Evolutionary conservation across 2,329 filamentous ascomycete genomes (phyloP).

Genomic region (Aureobasidium zeae): DNA sequence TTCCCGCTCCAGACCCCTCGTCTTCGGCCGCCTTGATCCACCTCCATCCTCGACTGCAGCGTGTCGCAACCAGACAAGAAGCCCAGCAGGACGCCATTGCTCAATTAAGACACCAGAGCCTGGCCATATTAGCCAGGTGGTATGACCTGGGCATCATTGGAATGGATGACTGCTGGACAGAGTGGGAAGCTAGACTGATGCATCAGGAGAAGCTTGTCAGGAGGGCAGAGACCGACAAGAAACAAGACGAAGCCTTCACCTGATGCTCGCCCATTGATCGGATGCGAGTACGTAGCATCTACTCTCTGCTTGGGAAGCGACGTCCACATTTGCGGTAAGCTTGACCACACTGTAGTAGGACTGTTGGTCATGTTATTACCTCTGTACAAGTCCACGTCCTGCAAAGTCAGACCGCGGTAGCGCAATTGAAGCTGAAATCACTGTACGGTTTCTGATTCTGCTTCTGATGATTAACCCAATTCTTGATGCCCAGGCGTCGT

Average conservation of each 20-base stretch:
- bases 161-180: constrained; percentile 59
- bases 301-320: too few species aligned
- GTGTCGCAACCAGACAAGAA: constrained; percentile 50
- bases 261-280: too few species aligned
- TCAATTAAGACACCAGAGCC: constrained; percentile 55
- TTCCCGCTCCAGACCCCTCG: constrained; percentile 35
- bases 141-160: constrained; percentile 64
- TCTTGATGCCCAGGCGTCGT: too few species aligned
- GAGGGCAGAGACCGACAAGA: constrained; percentile 51
- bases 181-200: constrained; percentile 59
- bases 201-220: constrained; percentile 56
- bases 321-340: too few species aligned
- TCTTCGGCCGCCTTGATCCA: constrained; percentile 46
- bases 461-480: too few species aligned
- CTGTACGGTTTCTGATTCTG: too few species aligned
- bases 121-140: constrained; percentile 48
- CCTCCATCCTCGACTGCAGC: constrained; percentile 53
- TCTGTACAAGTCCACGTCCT: too few species aligned
- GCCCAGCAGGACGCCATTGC: constrained; percentile 54
- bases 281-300: too few species aligned
- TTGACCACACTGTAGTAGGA: too few species aligned
- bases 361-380: too few species aligned
- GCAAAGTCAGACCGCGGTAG: too few species aligned
- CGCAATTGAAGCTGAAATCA: too few species aligned
- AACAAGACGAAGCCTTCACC: constrained; percentile 31